phyloP scores from a whole-genome alignment of 2,329 filamentous ascomycete species.

The Capronia epimyces region DNA sequence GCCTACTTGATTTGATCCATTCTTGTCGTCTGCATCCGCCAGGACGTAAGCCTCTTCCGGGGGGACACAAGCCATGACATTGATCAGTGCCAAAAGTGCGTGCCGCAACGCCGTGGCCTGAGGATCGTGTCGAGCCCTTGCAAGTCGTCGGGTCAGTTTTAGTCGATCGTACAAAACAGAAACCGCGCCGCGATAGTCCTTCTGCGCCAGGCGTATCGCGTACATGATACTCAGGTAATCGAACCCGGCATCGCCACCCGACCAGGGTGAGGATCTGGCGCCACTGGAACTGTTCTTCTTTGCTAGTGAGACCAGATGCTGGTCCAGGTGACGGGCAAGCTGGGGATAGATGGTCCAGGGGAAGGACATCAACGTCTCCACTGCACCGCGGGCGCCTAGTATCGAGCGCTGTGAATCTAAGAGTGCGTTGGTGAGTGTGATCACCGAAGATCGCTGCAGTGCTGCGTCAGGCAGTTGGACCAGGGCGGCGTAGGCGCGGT shows the following conservation, averaged over 20 bases:
- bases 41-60: slow-evolving; percentile 75
- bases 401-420: slow-evolving; percentile 33
- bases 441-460: slow-evolving; percentile 66
- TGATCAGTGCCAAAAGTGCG: slow-evolving; percentile 86
- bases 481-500: slow-evolving; percentile 74
- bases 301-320: slow-evolving; percentile 67
- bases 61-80: slow-evolving; percentile 80
- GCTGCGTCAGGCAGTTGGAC: slow-evolving; percentile 65
- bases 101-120: slow-evolving; percentile 54
- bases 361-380: slow-evolving; percentile 62
- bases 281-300: slow-evolving; percentile 60
- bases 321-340: slow-evolving; percentile 72
- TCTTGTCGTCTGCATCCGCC: slow-evolving; percentile 13
- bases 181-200: slow-evolving; percentile 76
- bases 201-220: slow-evolving; percentile 76
- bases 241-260: slow-evolving; percentile 34
- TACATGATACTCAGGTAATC: slow-evolving; percentile 88
- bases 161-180: slow-evolving; percentile 38
- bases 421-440: slow-evolving; percentile 54
- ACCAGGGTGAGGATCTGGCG: neutral
- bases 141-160: slow-evolving; percentile 33
- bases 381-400: slow-evolving; percentile 40
- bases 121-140: slow-evolving; percentile 35
- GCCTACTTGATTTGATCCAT: slow-evolving; percentile 18
- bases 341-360: slow-evolving; percentile 61